These are phyloP conservation scores for Lipomyces spencermartinsiae DNA, from an alignment of 805 yeast genomes.

Conservation along the genomic window DNA sequence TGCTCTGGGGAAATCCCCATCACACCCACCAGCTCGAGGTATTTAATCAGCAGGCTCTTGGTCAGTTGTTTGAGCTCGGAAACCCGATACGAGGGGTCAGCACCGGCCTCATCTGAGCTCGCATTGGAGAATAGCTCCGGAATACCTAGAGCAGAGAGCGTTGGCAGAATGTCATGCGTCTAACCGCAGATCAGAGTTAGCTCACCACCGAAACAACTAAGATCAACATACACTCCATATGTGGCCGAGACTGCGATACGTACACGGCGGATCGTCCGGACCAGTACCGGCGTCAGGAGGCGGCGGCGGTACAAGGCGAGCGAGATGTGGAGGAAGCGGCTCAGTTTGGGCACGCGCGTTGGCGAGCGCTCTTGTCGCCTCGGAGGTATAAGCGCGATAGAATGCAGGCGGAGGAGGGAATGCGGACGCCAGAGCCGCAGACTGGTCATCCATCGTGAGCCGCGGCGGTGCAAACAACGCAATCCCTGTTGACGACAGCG, in stretches of 20 bases:
- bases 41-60: slow-evolving; percentile 78
- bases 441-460: slow-evolving; percentile 15
- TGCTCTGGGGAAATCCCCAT: slow-evolving; percentile 74
- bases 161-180: slow-evolving; percentile 71
- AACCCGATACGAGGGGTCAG: slow-evolving; percentile 61
- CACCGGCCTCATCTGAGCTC: slow-evolving; percentile 40
- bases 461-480: neutral
- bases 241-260: slow-evolving; percentile 87
- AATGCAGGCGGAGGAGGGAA: slow-evolving; percentile 95
- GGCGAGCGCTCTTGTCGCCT: slow-evolving; percentile 41
- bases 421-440: slow-evolving; percentile 61
- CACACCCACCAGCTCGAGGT: slow-evolving; percentile 80
- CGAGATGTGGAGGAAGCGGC: slow-evolving; percentile 34
- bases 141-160: slow-evolving; percentile 77
- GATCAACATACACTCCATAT: slow-evolving; percentile 65
- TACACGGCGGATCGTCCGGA: slow-evolving; percentile 51
- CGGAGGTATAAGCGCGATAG: slow-evolving; percentile 44
- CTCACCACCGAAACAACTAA: neutral
- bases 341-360: neutral
- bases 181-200: neutral
- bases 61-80: slow-evolving; percentile 79
- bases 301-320: slow-evolving; percentile 45
- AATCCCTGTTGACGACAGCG: neutral
- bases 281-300: slow-evolving; percentile 45
- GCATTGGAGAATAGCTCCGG: slow-evolving; percentile 62